Conservation (phyloP, 768 basidiomycete species). For the Trametes cingulata region DNA sequence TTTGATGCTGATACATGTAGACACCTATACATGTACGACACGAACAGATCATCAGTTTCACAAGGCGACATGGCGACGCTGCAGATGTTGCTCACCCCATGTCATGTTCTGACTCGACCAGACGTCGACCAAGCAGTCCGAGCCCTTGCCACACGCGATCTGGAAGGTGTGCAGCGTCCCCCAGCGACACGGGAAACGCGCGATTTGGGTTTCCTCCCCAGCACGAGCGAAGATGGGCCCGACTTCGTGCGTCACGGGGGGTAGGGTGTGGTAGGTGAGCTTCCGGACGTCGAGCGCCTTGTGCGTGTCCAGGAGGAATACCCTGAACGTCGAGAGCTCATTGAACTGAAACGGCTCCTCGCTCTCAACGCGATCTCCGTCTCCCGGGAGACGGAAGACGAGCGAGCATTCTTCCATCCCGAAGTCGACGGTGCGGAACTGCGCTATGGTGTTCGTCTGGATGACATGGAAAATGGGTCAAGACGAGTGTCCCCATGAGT, state of each 20-base stretch:
- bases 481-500: too few relatives aligned
- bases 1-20: slow-evolving; percentile 31
- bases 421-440: slow-evolving; percentile 31
- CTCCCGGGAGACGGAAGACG: slow-evolving; percentile 25
- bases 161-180: slow-evolving; percentile 26
- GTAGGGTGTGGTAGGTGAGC: slow-evolving; percentile 24
- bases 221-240: slow-evolving; percentile 19
- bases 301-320: slow-evolving; percentile 23
- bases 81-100: slow-evolving; percentile 23
- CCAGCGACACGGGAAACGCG: slow-evolving; percentile 29
- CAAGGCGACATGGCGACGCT: not conserved
- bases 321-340: slow-evolving; percentile 9
- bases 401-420: slow-evolving; percentile 32
- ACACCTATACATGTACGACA: slow-evolving; percentile 26
- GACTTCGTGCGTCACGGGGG: slow-evolving; percentile 10
- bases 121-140: slow-evolving; percentile 29
- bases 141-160: slow-evolving; percentile 20
- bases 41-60: not conserved
- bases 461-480: too few relatives aligned
- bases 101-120: slow-evolving; percentile 30
- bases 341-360: slow-evolving; percentile 21
- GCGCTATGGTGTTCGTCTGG: slow-evolving; percentile 27
- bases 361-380: slow-evolving; percentile 13
- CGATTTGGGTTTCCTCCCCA: slow-evolving; percentile 21
- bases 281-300: slow-evolving; percentile 21